Base-by-base conservation (phyloP, 2,329 filamentous ascomycete genomes). In the Xylaria sp. region DNA sequence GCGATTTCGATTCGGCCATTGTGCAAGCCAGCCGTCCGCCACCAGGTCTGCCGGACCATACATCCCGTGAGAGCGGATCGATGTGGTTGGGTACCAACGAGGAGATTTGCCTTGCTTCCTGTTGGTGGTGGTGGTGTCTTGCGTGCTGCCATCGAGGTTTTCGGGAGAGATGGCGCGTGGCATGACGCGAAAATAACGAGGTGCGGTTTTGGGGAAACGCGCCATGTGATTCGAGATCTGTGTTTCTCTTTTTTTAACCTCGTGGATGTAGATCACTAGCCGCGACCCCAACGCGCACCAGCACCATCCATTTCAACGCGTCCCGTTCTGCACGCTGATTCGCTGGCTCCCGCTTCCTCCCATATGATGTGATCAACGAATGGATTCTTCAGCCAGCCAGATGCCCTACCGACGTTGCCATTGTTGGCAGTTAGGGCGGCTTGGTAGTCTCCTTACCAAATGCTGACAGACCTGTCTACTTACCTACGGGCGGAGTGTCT, bases 301-400 rank as follows among this genome's bases (percentile, higher is more conserved):
- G n/a, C n/a, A n/a, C n/a, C n/a, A n/a, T n/a, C n/a, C n/a, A 17
- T 8, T 17, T 22, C 26, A 26, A 44, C 41, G 29, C 29, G 29
- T 34, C n/a, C n/a, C 21, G 41, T n/a, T 17, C 21, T 17, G 39
- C n/a, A 2, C 20, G 17, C 26, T 59, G 47, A 61, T 61, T 61
- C 51, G 59, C 22, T 13, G 11, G 29, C 16, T 34, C 22, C 24
- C 29, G 17, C 45, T 44, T 50, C 37, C 16, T 42, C 38, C 40
- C 42, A 42, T 54, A 46, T 40, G 47, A 21, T 42, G 52, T 48
- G 22, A 9, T 39, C 46, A 45, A 44, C 41, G 29, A 46, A 48
- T 48, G 52, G 58, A 54, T 55, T 24, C 56, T 62, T 57, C 59
- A 62, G 59, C 54, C 39, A 44, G 54, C 56, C 37, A 45, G 45